These are phyloP conservation scores for Cubamyces lactineus DNA, from an alignment of 768 basidiomycete species.

Conservation along the genomic window DNA sequence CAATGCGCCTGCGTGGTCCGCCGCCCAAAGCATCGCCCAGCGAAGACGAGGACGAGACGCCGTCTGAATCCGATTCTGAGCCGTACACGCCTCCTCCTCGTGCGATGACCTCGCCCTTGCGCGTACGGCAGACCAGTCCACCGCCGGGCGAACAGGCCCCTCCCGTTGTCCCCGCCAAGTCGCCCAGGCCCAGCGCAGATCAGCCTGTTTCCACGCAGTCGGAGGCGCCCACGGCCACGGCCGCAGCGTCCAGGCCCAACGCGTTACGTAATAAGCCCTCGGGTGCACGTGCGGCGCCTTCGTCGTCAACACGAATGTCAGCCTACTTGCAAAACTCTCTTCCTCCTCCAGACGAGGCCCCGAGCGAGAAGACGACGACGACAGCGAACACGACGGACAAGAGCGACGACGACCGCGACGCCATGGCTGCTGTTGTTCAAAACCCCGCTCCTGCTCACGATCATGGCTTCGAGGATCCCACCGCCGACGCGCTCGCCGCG, in stretches of 20 bases:
- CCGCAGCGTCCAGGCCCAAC: conserved; percentile 28
- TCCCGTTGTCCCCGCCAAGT: conserved; percentile 21
- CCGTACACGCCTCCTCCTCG: conserved; percentile 28
- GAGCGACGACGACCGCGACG: conserved; percentile 13
- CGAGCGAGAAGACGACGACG: conserved; percentile 19
- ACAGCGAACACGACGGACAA: conserved; percentile 21
- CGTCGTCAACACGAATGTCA: conserved; percentile 38
- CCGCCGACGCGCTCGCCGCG: conserved; percentile 78
- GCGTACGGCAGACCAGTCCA: conserved; percentile 17
- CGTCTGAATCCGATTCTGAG: conserved; percentile 32
- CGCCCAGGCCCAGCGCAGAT: conserved; percentile 12
- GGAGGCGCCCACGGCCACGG: conserved; percentile 10
- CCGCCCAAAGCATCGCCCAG: conserved; percentile 33
- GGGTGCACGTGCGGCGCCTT: conserved; percentile 74
- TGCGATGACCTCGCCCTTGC: conserved; percentile 15
- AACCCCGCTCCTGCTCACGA: conserved; percentile 15
- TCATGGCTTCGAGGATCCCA: conserved; percentile 42
- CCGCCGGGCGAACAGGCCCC: conserved; percentile 9
- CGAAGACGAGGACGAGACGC: conserved; percentile 44
- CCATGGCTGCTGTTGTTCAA: conserved; percentile 28
- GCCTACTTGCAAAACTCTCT: conserved; percentile 24
- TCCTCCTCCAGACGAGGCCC: conserved; percentile 16
- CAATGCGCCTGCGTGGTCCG: conserved; percentile 22
- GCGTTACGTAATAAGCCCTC: conserved; percentile 69
- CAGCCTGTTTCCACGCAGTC: conserved; percentile 6